Conservation (phyloP, 139 green algal genomes). For the Chlorella ohadii region DNA sequence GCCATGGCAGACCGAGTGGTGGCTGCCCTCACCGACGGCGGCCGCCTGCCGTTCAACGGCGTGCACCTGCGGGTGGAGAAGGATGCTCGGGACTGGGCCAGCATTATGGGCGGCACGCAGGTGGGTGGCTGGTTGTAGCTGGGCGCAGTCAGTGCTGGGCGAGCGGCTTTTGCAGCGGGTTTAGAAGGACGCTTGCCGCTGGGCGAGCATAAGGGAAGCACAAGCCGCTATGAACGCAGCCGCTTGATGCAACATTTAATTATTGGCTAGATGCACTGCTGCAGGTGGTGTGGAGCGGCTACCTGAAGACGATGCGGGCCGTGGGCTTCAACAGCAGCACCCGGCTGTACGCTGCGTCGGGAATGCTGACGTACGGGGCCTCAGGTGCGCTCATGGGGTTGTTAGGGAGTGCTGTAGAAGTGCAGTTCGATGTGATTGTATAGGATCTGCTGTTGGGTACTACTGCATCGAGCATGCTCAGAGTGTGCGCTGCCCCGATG, state of each 20-base stretch:
- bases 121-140: neutral
- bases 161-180: too few species aligned
- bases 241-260: too few species aligned
- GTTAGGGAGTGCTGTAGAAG: too few species aligned
- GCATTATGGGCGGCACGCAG: constrained; percentile 68
- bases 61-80: constrained; percentile 72
- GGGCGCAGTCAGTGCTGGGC: too few species aligned
- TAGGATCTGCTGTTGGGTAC: too few species aligned
- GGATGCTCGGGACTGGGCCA: constrained; percentile 73
- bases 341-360: constrained; percentile 67
- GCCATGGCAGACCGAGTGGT: constrained; percentile 62
- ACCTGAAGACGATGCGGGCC: constrained; percentile 55
- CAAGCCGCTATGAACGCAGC: too few species aligned
- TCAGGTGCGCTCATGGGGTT: neutral
- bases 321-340: constrained; percentile 49
- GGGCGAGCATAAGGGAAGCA: too few species aligned
- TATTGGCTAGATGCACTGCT: too few species aligned
- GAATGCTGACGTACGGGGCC: constrained; percentile 73
- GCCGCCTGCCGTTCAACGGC: constrained; percentile 57
- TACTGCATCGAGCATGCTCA: too few species aligned
- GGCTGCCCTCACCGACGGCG: constrained; percentile 46
- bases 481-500: too few species aligned
- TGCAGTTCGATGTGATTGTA: too few species aligned
- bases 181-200: too few species aligned
- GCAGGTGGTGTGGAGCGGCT: constrained; percentile 63